Base-by-base conservation (phyloP, 768 basidiomycete species). In the Leccinum variicolor region DNA sequence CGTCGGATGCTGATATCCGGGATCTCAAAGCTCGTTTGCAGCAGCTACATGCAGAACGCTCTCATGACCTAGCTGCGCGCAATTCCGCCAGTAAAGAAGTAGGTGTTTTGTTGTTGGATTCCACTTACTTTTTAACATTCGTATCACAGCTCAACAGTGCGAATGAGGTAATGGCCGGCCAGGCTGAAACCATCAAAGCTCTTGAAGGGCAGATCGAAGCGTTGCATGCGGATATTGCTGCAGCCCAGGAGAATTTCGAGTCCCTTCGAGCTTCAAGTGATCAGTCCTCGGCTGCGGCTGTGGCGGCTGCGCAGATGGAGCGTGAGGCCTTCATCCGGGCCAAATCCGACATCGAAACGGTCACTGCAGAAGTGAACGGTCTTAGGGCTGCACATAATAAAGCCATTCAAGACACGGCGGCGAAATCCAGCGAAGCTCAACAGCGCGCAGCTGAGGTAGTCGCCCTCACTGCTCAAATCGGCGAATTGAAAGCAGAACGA, bases 241-340 rank as follows among this genome's bases (percentile, higher is more conserved):
- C 77, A 17, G 77, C 82, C 11, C 81, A 83, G 59, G 80, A 79
- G 60, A 79, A 79, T 43, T 68, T 90, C 17, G 81, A 83, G 28
- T 71, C 71, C 3, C 71, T 87, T 17, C 78, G 80, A 59, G 64
- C 74, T 13, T 76, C 77, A 3, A 78, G 81, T 25, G 77, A 78
- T 14, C 71, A 79, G 6, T 74, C 77, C 14, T 67, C 74, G 4
- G 71, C 77, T 1, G 77, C 75, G 28, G 76, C 80, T 0, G 70
- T 78, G 1, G 76, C 78, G 15, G 82, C 83, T 15, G 82, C 83
- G n/a, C 76, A 81, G 46, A 72, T 78, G 41, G 86, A 90, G 59
- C 85, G 78, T 19, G 86, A 86, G 63, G 82, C 84, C 21, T 76
- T 90, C 28, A 64, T 82, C 19, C 84, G 84, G 65, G 86, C 84